Percentiles rank a stretch among this genome's conserved stretches.
phyloP scores from a whole-genome alignment of 169 alveolate genomes.

The Plasmodium fragile region DNA sequence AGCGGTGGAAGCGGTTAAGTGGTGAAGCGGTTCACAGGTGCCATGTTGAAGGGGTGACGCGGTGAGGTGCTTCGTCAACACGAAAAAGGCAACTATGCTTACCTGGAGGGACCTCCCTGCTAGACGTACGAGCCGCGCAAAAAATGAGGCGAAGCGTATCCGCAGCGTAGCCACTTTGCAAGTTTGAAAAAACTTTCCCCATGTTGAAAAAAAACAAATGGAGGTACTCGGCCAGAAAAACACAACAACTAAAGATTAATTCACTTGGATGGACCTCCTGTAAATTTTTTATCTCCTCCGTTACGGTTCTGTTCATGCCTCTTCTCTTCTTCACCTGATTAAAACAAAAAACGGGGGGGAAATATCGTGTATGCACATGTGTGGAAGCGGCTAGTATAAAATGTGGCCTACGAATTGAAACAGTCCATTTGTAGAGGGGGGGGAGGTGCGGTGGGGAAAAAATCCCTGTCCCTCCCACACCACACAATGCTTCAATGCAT shows the following conservation, averaged over 20 bases:
- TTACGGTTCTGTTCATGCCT: background rate
- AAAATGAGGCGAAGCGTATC: conserved; percentile 18
- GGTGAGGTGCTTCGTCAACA: background rate
- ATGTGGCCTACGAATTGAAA: background rate
- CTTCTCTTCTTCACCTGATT: conserved; percentile 20
- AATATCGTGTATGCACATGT: background rate
- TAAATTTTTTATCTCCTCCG: conserved; percentile 8
- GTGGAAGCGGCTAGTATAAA: background rate
- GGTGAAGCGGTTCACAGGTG: background rate
- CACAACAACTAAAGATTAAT: conserved; percentile 13
- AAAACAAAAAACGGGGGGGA: background rate
- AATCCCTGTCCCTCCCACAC: background rate
- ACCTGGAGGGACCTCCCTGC: background rate
- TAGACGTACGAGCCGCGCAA: background rate
- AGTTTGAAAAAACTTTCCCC: conserved; percentile 36
- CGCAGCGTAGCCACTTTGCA: background rate
- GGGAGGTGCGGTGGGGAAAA: background rate
- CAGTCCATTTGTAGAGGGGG: background rate
- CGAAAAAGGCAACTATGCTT: background rate
- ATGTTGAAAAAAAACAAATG: conserved; percentile 48
- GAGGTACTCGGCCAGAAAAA: conserved; percentile 39
- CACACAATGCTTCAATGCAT: too few species aligned
- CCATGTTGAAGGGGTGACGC: background rate
- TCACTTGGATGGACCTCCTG: background rate
- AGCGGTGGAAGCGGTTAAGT: background rate